Evolutionary conservation across 2,329 filamentous ascomycete genomes (phyloP).

Genomic region (Fusarium subglutinans): DNA sequence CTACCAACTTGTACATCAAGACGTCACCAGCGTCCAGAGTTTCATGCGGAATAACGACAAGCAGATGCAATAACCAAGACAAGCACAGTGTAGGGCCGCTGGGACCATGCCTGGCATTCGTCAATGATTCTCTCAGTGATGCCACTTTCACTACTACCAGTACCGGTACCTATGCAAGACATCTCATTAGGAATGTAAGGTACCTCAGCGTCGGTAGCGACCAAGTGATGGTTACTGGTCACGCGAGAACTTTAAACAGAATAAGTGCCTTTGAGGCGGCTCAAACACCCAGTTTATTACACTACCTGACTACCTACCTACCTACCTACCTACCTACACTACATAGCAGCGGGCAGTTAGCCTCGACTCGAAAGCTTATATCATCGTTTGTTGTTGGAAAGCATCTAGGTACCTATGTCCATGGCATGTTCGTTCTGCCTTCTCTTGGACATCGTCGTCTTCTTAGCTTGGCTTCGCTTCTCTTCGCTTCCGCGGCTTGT

Average conservation of each 20-base stretch:
- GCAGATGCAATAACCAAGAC: not conserved
- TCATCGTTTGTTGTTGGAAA: not conserved
- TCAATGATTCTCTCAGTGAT: not conserved
- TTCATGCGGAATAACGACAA: not conserved
- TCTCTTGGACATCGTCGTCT: not conserved
- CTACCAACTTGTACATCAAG: not conserved
- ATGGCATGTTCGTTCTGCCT: not conserved
- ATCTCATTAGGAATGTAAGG: not conserved
- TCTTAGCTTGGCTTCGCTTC: not conserved
- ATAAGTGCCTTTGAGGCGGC: not conserved
- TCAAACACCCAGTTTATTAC: not conserved
- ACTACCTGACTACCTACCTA: too few species aligned
- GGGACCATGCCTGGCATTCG: not conserved
- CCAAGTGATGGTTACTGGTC: not conserved
- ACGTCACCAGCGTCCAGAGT: not conserved
- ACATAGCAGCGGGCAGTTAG: not conserved
- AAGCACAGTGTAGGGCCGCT: not conserved
- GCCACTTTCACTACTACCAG: not conserved
- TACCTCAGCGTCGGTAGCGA: not conserved
- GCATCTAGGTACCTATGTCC: not conserved
- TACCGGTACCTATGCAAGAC: not conserved
- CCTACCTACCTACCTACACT: not conserved
- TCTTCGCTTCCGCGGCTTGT: slow-evolving; percentile 1
- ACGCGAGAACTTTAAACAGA: not conserved
- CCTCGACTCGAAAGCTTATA: not conserved